Evolutionary conservation across 1,284 basidiomycete genomes (phyloP).

Genomic region (Ustilago hordei): DNA sequence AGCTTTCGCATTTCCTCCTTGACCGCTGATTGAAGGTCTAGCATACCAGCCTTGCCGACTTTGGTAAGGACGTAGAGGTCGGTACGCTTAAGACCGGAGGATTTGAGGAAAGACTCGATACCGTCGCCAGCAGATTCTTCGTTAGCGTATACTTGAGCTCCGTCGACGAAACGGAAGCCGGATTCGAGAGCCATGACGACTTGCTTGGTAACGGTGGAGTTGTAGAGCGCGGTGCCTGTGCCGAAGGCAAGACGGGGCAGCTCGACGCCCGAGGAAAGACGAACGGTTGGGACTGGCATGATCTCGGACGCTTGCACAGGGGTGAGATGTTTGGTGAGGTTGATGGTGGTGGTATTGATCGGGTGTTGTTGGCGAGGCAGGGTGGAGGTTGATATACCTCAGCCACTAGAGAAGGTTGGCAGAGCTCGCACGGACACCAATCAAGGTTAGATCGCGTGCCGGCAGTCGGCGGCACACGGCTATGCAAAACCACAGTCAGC

Average conservation of each 20-base stretch:
- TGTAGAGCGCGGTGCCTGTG: slow-evolving; percentile 51
- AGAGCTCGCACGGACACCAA: slow-evolving; percentile 4
- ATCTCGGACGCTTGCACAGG: background rate
- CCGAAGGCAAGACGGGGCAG: slow-evolving; percentile 54
- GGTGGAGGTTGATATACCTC: no score
- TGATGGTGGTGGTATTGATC: background rate
- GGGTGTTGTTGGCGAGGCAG: no score
- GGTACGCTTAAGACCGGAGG: slow-evolving; percentile 27
- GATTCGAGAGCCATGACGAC: slow-evolving; percentile 45
- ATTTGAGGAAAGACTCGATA: slow-evolving; percentile 33
- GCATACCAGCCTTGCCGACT: slow-evolving; percentile 36
- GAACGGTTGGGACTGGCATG: slow-evolving; percentile 41
- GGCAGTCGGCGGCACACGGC: slow-evolving; percentile 3
- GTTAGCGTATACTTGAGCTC: slow-evolving; percentile 54
- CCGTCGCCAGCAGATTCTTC: slow-evolving; percentile 42
- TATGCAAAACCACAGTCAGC: slow-evolving; percentile 5
- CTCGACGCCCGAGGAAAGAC: slow-evolving; percentile 41
- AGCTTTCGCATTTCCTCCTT: slow-evolving; percentile 44
- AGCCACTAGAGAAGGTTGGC: no score
- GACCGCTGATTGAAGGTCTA: slow-evolving; percentile 36
- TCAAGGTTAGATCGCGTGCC: background rate
- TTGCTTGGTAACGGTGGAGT: slow-evolving; percentile 24
- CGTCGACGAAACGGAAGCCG: slow-evolving; percentile 53
- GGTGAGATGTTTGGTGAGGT: background rate
- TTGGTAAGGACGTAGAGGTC: slow-evolving; percentile 51